Conservation (phyloP, 139 green algal species). For the Deuterostichococcus epilithicus region DNA sequence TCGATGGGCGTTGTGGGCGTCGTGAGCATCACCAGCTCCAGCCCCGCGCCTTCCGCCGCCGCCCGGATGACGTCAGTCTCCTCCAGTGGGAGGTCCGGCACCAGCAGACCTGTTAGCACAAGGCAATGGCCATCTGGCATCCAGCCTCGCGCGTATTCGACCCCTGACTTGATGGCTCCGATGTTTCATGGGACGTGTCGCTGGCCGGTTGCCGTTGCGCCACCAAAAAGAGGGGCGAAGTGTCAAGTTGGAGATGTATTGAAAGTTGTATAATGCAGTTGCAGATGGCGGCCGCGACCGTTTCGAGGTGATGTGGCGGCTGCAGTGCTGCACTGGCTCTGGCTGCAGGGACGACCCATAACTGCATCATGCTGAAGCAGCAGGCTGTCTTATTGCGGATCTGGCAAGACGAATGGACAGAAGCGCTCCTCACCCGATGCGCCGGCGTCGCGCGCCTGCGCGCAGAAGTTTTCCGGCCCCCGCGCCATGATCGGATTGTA, state of each 20-base stretch:
- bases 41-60: slow-evolving; percentile 51
- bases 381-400: no score
- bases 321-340: background rate
- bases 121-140: background rate
- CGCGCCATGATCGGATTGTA: slow-evolving; percentile 97
- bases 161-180: no score
- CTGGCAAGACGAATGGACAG: no score
- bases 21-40: slow-evolving; percentile 91
- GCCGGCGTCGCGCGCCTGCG: slow-evolving; percentile 78
- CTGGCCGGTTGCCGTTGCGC: no score
- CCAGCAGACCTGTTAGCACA: slow-evolving; percentile 74
- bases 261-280: no score
- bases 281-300: no score
- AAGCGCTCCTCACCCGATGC: slow-evolving; percentile 64
- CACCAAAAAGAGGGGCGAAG: no score
- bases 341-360: background rate
- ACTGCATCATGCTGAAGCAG: no score
- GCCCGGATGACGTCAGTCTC: slow-evolving; percentile 80
- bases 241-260: background rate
- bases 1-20: slow-evolving; percentile 88
- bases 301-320: background rate
- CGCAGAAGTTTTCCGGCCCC: slow-evolving; percentile 83
- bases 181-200: no score
- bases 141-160: no score
- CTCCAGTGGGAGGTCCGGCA: slow-evolving; percentile 97